Conservation (phyloP, 805 yeast genomes). For the Ogataea angusta region DNA sequence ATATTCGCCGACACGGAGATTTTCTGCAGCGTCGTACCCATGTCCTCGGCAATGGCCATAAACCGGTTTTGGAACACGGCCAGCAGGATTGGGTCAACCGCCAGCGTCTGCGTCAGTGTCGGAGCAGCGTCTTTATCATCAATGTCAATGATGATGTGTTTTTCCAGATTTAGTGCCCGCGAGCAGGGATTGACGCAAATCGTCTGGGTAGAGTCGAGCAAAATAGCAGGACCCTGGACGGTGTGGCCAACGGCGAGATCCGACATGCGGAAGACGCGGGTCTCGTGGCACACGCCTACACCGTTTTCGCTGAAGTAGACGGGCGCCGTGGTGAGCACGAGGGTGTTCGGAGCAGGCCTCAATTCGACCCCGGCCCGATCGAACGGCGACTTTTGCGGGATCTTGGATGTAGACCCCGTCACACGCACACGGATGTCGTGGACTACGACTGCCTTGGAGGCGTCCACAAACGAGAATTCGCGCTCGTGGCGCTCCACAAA, state of each 20-base stretch:
- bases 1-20: constrained; percentile 11
- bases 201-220: constrained; percentile 36
- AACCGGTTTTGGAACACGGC: constrained; percentile 12
- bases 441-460: constrained; percentile 53
- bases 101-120: constrained; percentile 27
- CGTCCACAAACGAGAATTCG: constrained; percentile 65
- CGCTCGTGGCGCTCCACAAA: constrained; percentile 55
- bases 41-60: constrained; percentile 14
- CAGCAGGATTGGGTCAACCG: constrained; percentile 9
- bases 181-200: constrained; percentile 33
- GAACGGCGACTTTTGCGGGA: constrained; percentile 13
- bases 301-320: constrained; percentile 63
- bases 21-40: constrained; percentile 11
- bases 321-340: constrained; percentile 42
- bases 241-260: constrained; percentile 35
- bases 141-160: constrained; percentile 32
- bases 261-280: constrained; percentile 37
- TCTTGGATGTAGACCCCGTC: constrained; percentile 63
- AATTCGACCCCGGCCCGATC: constrained; percentile 50
- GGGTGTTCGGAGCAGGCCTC: constrained; percentile 76
- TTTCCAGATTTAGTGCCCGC: constrained; percentile 29
- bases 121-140: constrained; percentile 31
- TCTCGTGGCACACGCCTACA: constrained; percentile 70
- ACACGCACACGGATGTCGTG: constrained; percentile 63
- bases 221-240: constrained; percentile 46